Conservation (phyloP, 148 eudicot species). For the Tetragonia tetragonoides region DNA sequence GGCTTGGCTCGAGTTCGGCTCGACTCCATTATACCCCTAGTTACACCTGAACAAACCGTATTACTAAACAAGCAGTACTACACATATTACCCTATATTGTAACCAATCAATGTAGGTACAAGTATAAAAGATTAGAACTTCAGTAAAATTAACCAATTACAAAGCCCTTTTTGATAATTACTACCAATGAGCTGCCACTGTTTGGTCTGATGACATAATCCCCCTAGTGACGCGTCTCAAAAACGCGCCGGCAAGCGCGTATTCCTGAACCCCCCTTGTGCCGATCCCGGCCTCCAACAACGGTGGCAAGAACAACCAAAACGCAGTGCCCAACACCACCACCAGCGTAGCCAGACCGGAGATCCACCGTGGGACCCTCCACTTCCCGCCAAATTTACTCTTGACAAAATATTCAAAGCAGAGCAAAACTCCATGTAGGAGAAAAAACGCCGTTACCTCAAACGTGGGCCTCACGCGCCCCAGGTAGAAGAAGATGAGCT, state of each 20-base stretch:
- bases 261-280: slow-evolving; percentile 38
- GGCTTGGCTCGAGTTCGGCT: no score
- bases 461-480: slow-evolving; percentile 40
- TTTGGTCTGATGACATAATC: no score
- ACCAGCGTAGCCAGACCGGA: slow-evolving; percentile 33
- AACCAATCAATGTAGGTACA: no score
- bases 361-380: slow-evolving; percentile 31
- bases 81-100: no score
- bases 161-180: no score
- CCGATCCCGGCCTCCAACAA: slow-evolving; percentile 34
- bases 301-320: slow-evolving; percentile 55
- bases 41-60: no score
- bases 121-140: no score
- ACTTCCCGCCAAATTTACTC: slow-evolving; percentile 12
- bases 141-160: no score
- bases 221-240: slow-evolving; percentile 15
- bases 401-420: slow-evolving; percentile 39
- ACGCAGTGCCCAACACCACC: slow-evolving; percentile 40
- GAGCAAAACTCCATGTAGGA: slow-evolving; percentile 44
- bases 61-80: no score
- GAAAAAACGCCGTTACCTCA: slow-evolving; percentile 42
- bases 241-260: slow-evolving; percentile 30
- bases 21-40: no score
- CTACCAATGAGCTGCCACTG: no score
- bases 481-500: slow-evolving; percentile 43